phyloP scores from a whole-genome alignment of 768 basidiomycete genomes.

The Pulveroboletus sp. region DNA sequence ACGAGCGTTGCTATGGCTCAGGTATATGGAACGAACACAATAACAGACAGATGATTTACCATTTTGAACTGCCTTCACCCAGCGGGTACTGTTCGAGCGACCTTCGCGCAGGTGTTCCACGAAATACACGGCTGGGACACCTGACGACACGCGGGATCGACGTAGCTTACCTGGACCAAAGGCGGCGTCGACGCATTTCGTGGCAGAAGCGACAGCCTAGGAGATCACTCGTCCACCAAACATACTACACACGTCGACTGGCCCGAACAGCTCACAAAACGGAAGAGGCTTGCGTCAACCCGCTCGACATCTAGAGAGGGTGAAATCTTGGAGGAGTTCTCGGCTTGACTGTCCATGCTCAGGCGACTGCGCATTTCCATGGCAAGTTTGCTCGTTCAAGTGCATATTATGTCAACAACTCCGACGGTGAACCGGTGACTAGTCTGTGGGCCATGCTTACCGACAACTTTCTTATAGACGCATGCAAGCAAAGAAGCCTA shows the following conservation, averaged over 20 bases:
- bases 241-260: constrained; percentile 59
- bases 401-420: not conserved
- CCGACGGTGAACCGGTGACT: not conserved
- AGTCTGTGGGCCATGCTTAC: too few relatives aligned
- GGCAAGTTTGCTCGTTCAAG: not conserved
- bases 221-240: constrained; percentile 91
- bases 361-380: not conserved
- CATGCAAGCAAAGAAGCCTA: constrained; percentile 27
- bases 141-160: constrained; percentile 53
- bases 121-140: constrained; percentile 71
- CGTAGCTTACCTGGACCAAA: constrained; percentile 63
- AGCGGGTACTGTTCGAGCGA: constrained; percentile 67
- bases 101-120: too few relatives aligned
- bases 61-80: constrained; percentile 53
- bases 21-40: constrained; percentile 71
- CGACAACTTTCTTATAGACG: not conserved
- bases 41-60: constrained; percentile 57
- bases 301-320: constrained; percentile 74
- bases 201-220: constrained; percentile 79
- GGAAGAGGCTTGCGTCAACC: constrained; percentile 71
- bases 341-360: constrained; percentile 45
- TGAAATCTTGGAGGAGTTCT: constrained; percentile 65
- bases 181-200: constrained; percentile 60
- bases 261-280: constrained; percentile 73
- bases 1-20: constrained; percentile 50